Percentiles rank a stretch among this genome's conserved stretches.
phyloP scores from a whole-genome alignment of 2,329 filamentous ascomycete genomes.

The Graphilbum ipis-grandicollis region DNA sequence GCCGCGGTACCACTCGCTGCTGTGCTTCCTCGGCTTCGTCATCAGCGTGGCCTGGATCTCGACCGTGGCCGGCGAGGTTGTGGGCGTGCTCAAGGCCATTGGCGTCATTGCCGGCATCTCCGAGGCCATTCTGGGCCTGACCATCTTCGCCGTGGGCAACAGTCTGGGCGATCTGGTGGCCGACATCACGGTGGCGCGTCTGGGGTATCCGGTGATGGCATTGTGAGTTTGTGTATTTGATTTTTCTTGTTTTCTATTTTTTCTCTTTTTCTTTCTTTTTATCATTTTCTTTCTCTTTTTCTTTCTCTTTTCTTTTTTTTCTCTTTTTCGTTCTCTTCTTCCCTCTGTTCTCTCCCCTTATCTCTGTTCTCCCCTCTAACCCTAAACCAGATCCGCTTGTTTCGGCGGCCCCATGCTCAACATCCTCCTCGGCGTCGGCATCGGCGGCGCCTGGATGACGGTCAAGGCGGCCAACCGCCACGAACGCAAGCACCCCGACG shows the following conservation, averaged over 20 bases:
- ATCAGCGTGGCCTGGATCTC: slow-evolving; percentile 95
- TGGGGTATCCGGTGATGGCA: slow-evolving; percentile 96
- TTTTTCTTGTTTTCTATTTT: background rate
- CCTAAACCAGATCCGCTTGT: slow-evolving; percentile 50
- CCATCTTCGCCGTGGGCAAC: slow-evolving; percentile 92
- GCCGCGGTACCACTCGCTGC: slow-evolving; percentile 55
- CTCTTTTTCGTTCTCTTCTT: background rate
- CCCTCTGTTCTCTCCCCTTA: background rate
- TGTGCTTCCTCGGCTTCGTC: slow-evolving; percentile 79
- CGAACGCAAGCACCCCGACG: slow-evolving; percentile 49
- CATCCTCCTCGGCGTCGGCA: slow-evolving; percentile 84
- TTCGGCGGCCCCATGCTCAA: slow-evolving; percentile 99
- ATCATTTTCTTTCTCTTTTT: background rate
- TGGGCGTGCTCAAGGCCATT: slow-evolving; percentile 82
- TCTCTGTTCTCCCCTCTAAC: background rate
- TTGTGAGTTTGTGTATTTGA: slow-evolving; percentile 27
- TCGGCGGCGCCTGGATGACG: slow-evolving; percentile 79
- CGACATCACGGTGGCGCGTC: slow-evolving; percentile 79
- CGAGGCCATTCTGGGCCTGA: slow-evolving; percentile 85
- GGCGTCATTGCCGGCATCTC: slow-evolving; percentile 86
- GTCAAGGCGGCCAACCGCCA: slow-evolving; percentile 48
- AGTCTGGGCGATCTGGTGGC: slow-evolving; percentile 87
- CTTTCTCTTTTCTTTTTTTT: slow-evolving; percentile 9
- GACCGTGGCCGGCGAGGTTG: slow-evolving; percentile 87
- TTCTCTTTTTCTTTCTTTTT: background rate